A percentile compares a stretch with the other conserved stretches of the same genome.
Evolutionary conservation across 495 filamentous ascomycete species (phyloP).

Genomic region (Penicillium nucicola): DNA sequence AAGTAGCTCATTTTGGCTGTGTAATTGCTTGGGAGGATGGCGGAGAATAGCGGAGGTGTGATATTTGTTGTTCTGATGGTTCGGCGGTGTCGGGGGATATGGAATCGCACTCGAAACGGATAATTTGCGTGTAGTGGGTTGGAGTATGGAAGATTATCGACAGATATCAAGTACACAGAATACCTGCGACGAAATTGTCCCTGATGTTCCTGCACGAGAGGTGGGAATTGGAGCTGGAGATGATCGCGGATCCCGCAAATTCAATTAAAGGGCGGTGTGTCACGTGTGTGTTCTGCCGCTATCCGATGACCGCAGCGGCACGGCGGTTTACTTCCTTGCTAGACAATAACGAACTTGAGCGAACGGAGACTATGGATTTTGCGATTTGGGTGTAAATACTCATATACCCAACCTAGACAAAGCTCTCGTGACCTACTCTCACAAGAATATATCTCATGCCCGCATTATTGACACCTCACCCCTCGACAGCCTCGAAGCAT

Average conservation of each 20-base stretch:
- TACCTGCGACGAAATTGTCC: neutral
- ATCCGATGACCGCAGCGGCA: conserved; percentile 11
- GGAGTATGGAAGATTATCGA: neutral
- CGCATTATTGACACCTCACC: conserved; percentile 3
- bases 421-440: neutral
- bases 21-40: neutral
- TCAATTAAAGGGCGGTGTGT: conserved; percentile 24
- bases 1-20: conserved; percentile 75
- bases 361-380: neutral
- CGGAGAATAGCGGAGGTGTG: conserved; percentile 1
- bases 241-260: conserved; percentile 7
- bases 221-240: neutral
- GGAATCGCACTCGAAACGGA: too few relatives aligned
- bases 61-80: neutral
- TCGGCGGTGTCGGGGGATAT: neutral
- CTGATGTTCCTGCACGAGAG: neutral
- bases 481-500: conserved; percentile 4
- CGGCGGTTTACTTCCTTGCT: neutral
- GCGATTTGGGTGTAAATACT: conserved; percentile 1
- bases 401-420: neutral
- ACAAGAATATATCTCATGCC: neutral
- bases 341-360: neutral
- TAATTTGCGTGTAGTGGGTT: neutral
- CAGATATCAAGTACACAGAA: neutral
- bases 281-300: conserved; percentile 26